phyloP scores from a whole-genome alignment of 495 filamentous ascomycete species.

The Ramalina peruviana region DNA sequence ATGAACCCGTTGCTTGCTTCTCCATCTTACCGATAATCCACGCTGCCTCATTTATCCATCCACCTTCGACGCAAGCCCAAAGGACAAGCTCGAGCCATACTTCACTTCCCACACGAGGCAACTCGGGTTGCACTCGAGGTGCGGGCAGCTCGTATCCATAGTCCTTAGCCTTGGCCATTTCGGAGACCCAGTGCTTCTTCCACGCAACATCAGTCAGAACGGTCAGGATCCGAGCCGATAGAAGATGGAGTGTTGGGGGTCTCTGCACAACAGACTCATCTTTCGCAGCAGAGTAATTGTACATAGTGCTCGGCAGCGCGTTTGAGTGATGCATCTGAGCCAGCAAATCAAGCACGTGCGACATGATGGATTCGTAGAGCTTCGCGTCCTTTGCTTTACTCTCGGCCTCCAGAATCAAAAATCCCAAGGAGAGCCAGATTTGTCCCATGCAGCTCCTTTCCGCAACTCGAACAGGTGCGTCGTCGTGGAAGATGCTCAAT shows the following conservation, averaged over 20 bases:
- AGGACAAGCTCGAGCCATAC: slow-evolving; percentile 54
- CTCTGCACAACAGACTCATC: slow-evolving; percentile 31
- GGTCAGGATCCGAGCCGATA: slow-evolving; percentile 45
- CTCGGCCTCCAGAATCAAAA: slow-evolving; percentile 38
- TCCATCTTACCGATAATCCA: slow-evolving; percentile 32
- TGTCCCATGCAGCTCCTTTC: slow-evolving; percentile 20
- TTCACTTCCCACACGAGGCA: slow-evolving; percentile 41
- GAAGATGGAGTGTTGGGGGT: slow-evolving; percentile 42
- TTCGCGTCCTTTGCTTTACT: slow-evolving; percentile 23
- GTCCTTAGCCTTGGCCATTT: slow-evolving; percentile 23
- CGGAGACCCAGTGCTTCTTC: slow-evolving; percentile 33
- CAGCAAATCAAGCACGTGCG: slow-evolving; percentile 42
- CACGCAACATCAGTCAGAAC: slow-evolving; percentile 50
- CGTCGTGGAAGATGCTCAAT: neutral
- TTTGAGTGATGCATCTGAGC: slow-evolving; percentile 46
- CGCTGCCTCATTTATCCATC: slow-evolving; percentile 38
- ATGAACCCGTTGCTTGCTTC: slow-evolving; percentile 21
- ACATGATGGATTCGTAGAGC: slow-evolving; percentile 33
- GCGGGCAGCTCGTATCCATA: slow-evolving; percentile 35
- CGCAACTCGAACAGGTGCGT: neutral
- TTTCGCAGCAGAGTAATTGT: slow-evolving; percentile 29
- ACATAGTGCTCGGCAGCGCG: slow-evolving; percentile 43
- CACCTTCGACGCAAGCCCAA: slow-evolving; percentile 53
- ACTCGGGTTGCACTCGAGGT: slow-evolving; percentile 32
- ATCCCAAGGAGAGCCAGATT: slow-evolving; percentile 38